A percentile compares a stretch with the other conserved stretches of the same genome.
Conservation (phyloP, 1,284 basidiomycete species). For the Schizopora paradoxa region DNA sequence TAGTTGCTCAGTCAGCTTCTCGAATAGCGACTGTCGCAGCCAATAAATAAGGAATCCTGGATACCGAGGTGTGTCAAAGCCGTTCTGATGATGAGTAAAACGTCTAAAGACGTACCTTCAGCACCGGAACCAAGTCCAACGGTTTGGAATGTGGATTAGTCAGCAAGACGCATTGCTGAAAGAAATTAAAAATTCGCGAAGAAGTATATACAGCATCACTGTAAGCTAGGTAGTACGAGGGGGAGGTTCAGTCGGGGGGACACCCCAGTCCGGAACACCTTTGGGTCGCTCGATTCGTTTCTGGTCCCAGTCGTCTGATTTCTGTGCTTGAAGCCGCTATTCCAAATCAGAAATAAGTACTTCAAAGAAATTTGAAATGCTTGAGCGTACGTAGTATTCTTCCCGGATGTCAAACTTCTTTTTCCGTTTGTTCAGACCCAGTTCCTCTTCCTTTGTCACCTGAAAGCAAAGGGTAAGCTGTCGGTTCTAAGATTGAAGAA, state of each 20-base stretch:
- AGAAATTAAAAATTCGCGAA: too few relatives aligned
- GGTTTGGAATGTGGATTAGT: too few relatives aligned
- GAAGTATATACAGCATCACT: too few relatives aligned
- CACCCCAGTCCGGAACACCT: constrained; percentile 86
- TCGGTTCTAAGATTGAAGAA: neutral
- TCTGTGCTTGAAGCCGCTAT: constrained; percentile 60
- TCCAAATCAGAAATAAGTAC: constrained; percentile 13
- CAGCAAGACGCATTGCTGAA: too few relatives aligned
- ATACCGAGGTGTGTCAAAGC: too few relatives aligned
- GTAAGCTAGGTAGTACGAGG: constrained; percentile 12
- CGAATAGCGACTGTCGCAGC: too few relatives aligned
- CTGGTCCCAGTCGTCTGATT: constrained; percentile 81
- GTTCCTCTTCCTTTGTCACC: constrained; percentile 80
- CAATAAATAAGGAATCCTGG: too few relatives aligned
- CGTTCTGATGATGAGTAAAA: too few relatives aligned
- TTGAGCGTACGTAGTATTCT: constrained; percentile 82
- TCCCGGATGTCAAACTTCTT: constrained; percentile 91
- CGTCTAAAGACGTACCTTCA: too few relatives aligned
- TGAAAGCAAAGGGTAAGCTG: constrained; percentile 26
- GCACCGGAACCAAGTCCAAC: too few relatives aligned
- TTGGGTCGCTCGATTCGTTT: constrained; percentile 78
- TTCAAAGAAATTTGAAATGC: constrained; percentile 6
- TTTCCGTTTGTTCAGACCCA: constrained; percentile 73
- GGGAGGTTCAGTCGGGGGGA: constrained; percentile 55
- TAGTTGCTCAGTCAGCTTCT: too few relatives aligned